phyloP scores from a whole-genome alignment of 2,329 filamentous ascomycete genomes.

The Diplodia scrobiculata region DNA sequence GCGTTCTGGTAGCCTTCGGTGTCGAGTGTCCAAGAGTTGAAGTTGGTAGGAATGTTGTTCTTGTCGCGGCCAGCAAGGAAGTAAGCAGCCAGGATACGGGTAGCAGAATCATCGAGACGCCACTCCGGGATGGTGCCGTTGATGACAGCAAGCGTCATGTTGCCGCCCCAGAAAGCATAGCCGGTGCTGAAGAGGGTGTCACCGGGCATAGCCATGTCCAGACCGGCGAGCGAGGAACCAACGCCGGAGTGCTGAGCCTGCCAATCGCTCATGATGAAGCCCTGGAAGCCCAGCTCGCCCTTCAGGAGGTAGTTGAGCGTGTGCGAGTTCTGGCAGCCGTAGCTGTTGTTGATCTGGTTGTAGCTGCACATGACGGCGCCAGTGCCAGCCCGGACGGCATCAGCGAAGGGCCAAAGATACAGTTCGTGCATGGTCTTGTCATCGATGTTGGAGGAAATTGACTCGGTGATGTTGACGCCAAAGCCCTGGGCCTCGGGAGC shows the following conservation, averaged over 20 bases:
- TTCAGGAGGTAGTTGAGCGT: slow-evolving; percentile 75
- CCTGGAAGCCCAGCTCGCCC: slow-evolving; percentile 77
- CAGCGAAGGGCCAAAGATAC: slow-evolving; percentile 62
- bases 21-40: slow-evolving; percentile 81
- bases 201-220: slow-evolving; percentile 89
- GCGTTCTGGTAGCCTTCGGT: slow-evolving; percentile 71
- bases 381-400: slow-evolving; percentile 55
- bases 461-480: slow-evolving; percentile 65
- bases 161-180: slow-evolving; percentile 76
- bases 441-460: slow-evolving; percentile 62
- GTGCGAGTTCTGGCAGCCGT: slow-evolving; percentile 77
- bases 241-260: slow-evolving; percentile 71
- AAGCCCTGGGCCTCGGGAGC: slow-evolving; percentile 59
- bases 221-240: slow-evolving; percentile 66
- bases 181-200: slow-evolving; percentile 77
- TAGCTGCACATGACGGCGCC: slow-evolving; percentile 63
- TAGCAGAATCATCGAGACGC: slow-evolving; percentile 87
- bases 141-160: slow-evolving; percentile 81
- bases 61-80: slow-evolving; percentile 64
- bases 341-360: slow-evolving; percentile 79
- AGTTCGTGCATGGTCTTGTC: slow-evolving; percentile 66
- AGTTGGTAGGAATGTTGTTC: slow-evolving; percentile 66
- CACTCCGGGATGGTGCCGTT: slow-evolving; percentile 88
- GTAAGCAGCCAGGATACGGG: slow-evolving; percentile 72
- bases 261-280: slow-evolving; percentile 75